Evolutionary conservation across 106 monocot genomes (phyloP), one percentile per base, ranked within the genome.

Genomic region (Dioscorea alata): DNA sequence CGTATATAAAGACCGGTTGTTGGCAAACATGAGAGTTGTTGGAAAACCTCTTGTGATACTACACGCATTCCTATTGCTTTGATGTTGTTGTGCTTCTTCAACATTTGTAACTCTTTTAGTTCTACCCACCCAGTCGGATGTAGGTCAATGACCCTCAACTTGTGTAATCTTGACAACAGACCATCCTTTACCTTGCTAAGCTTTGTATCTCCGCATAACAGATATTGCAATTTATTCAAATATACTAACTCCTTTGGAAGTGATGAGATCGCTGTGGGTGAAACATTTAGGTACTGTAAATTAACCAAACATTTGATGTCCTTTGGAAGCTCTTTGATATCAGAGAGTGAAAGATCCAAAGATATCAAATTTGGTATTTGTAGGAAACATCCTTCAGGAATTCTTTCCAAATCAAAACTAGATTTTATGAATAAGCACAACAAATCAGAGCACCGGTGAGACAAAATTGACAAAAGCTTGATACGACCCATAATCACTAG

Each of bases 201-300:
- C 8, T 2, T 20, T 18, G 16, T 5, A 22, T n/a, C n/a, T 14
- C 28, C 23, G 18, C 73, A 35, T 2, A 74, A 1, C 48, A 75
- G 18, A 42, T 66, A 65, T 20, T 49, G 25, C 34, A 71, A 28
- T 12, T 61, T 54, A 10, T 17, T 13, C 4, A 75, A 24, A 42
- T 42, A 0, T 5, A 19, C 31, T 8, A 72, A 13, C 19, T 75
- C 34, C 25, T 21, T 6, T 0, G 76, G 76, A n/a, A 81, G 19
- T 4, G 61, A 67, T 14, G 12, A 20, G 7, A 81, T 21, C 8
- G 4, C 23, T 0, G 75, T 81, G 18, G 18, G 17, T 7, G 60
- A 49, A 18, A 81, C 9, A 50, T 81, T 76, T 12, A 81, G 68
- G 31, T 72, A 76, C 28, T 58, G 12, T 2, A 81, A 60, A n/a